These are phyloP conservation scores for Osmanthus fragrans DNA, from an alignment of 257 asterid genomes.

Conservation along the genomic window DNA sequence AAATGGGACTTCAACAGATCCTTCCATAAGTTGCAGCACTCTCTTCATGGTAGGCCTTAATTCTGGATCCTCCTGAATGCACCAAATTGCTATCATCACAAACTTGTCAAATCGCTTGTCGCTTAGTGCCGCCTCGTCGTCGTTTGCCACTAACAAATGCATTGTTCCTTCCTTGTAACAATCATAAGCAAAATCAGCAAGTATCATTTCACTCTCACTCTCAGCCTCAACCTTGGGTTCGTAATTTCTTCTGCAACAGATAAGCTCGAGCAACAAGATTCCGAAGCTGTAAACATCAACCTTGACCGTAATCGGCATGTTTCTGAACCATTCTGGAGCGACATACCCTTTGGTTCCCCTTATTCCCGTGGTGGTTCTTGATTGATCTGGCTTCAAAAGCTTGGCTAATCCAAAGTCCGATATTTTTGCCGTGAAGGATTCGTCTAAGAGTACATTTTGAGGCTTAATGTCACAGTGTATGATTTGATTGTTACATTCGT, in stretches of 20 bases:
- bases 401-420: slow-evolving; percentile 36
- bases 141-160: slow-evolving; percentile 20
- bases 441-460: slow-evolving; percentile 29
- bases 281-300: slow-evolving; percentile 42
- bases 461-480: slow-evolving; percentile 36
- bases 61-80: slow-evolving; percentile 40
- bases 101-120: slow-evolving; percentile 27
- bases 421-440: slow-evolving; percentile 19
- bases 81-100: slow-evolving; percentile 38
- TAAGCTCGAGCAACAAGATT: slow-evolving; percentile 27
- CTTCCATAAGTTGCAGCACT: slow-evolving; percentile 39
- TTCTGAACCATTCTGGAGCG: slow-evolving; percentile 36
- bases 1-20: slow-evolving; percentile 8
- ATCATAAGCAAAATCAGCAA: slow-evolving; percentile 31
- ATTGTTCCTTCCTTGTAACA: slow-evolving; percentile 12
- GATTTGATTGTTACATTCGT: slow-evolving; percentile 33
- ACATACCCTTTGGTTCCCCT: slow-evolving; percentile 38
- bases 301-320: slow-evolving; percentile 21
- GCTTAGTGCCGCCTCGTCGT: slow-evolving; percentile 15
- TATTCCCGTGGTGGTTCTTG: slow-evolving; percentile 6
- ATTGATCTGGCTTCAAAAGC: slow-evolving; percentile 24
- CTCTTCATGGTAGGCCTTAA: slow-evolving; percentile 40
- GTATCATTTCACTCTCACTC: neutral
- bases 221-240: neutral
- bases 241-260: slow-evolving; percentile 16